Base-by-base conservation (phyloP, 257 asterid genomes). In the Coffea eugenioides region DNA sequence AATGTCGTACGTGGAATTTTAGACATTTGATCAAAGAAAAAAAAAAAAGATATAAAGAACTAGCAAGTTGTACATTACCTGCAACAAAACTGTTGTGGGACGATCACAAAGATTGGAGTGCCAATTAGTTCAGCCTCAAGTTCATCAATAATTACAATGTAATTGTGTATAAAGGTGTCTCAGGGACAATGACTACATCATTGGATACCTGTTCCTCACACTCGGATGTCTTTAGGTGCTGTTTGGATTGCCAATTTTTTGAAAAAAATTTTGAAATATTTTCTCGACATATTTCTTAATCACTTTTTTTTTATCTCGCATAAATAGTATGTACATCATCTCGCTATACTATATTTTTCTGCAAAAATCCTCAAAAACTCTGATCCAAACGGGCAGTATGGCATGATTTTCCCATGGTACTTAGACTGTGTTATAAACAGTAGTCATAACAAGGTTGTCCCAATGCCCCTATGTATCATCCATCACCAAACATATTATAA, bases 171-270 rank as follows among this genome's bases (percentile, higher is more conserved):
- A 54, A 18, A 31, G 36, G 4, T 7, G 51, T 11, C 78, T 21
- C 1, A 21, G 23, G 4, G 20, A 48, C 21, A 27, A 39, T 72
- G 64, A 72, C 46, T 48, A 48, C 77, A 73, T 73, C 77, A 73
- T 73, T 18, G 79, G 79, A 75, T 75, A 59, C 79, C 70, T 65
- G 8, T 31, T 65, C 21, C 21, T 11, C 2, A 65, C 43, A 65
- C 43, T 27, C 41, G 20, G 34, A 23, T 23, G 68, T n/a, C 34
- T 20, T 13, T 3, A 5, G 15, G 5, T 52, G 21, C 59, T 31
- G 1, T n/a, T 5, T 45, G 8, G 31, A 3, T 39, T 39, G 10
- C 31, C 1, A 23, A 1, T 45, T 23, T 52, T 11, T 4, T 2
- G 3, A 39, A 39, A 39, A 39, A 2, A 3, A 3, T 39, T 39